Base-by-base conservation (phyloP, 345 rosid species). In the Cardamine occulta region DNA sequence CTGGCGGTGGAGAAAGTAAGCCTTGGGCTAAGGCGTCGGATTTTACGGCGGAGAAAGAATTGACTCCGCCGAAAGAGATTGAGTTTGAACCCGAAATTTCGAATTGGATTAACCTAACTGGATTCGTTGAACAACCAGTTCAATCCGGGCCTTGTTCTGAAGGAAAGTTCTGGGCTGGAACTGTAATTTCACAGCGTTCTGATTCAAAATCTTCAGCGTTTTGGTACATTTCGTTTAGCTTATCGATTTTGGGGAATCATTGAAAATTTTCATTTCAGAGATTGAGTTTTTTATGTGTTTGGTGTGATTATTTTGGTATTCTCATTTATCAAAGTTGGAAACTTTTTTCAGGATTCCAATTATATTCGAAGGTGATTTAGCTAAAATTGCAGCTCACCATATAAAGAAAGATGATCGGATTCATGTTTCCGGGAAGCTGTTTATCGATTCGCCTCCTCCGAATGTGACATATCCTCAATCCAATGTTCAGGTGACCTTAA, bases 321-420 rank as follows among this genome's bases (percentile, higher is more conserved):
- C 21, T 2, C 13, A 9, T 6, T 39, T 62, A 60, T 15, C 18
- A 35, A 51, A 52, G 35, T 26, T 55, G 14, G 19, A 14, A 53
- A n/a, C 2, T 19, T 47, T 21, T 52, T 52, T 72, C 69, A 89
- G 98, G 92, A 84, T 93, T 75, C 96, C 96, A 15, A 68, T 93
- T 23, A 68, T 78, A 63, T 93, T 93, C 65, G 91, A 88, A 37
- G 97, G 93, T 12, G 89, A 88, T 58, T 69, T 93, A 81, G 98
- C 97, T 77, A 85, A 83, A 60, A 63, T 83, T 64, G 97, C 91
- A 60, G 82, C 82, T 72, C 78, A 51, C 17, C 91, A 93, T 84
- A 51, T 91, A 26, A 89, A 87, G 72, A 79, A 74, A 77, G 75
- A 84, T 11, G 95, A 89, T 79, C 84, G 65, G 59, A 82, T 93